Percentiles rank a stretch among this genome's conserved stretches.
phyloP scores from a whole-genome alignment of 2,329 filamentous ascomycete genomes.

The Trichoderma polysporum region DNA sequence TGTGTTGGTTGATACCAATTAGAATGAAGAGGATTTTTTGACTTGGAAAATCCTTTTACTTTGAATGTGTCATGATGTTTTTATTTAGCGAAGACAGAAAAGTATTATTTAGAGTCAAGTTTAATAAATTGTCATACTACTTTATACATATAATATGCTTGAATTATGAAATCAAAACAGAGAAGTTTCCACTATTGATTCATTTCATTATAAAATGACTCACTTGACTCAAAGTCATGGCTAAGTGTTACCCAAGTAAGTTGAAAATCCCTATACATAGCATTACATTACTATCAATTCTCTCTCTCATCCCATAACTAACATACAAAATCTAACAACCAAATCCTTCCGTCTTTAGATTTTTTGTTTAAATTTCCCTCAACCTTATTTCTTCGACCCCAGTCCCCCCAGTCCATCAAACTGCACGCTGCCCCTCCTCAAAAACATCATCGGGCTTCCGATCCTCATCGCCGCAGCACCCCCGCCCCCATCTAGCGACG shows the following conservation, averaged over 20 bases:
- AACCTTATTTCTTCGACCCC: constrained; percentile 24
- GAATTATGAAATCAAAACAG: not conserved
- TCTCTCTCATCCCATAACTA: not conserved
- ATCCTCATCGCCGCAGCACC: constrained; percentile 33
- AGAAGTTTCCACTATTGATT: not conserved
- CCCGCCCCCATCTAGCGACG: constrained; percentile 26
- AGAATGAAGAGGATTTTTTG: not conserved
- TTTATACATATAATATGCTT: no score
- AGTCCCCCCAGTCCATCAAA: constrained; percentile 34
- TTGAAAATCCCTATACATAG: not conserved
- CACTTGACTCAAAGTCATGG: no score
- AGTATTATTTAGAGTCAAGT: not conserved
- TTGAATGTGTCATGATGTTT: not conserved
- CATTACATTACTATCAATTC: not conserved
- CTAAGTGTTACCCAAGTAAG: no score
- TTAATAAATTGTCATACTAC: not conserved
- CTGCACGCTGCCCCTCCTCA: constrained; percentile 52
- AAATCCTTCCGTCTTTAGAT: not conserved
- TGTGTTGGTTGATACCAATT: not conserved
- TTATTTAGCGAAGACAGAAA: not conserved
- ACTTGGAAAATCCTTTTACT: not conserved
- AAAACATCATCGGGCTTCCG: constrained; percentile 47
- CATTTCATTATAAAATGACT: no score
- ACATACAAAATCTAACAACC: not conserved
- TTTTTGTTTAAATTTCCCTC: not conserved